These are phyloP conservation scores for Panus rudis DNA, from an alignment of 768 basidiomycete genomes.

Conservation along the genomic window DNA sequence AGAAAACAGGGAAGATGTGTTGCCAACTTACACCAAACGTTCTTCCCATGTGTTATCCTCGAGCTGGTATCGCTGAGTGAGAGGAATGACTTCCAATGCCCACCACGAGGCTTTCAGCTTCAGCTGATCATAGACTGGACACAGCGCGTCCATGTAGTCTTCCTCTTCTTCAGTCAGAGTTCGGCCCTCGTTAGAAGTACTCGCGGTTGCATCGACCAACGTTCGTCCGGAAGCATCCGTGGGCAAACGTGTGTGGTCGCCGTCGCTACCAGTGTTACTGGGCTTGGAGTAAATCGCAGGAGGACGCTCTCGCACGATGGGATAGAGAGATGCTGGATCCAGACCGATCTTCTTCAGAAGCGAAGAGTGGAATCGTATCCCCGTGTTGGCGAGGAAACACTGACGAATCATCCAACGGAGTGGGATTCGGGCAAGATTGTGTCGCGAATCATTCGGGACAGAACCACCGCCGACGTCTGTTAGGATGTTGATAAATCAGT, in stretches of 20 bases:
- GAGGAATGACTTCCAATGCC: constrained; percentile 47
- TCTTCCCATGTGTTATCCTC: constrained; percentile 11
- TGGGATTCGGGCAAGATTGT: constrained; percentile 62
- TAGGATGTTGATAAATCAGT: neutral
- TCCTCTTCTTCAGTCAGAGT: constrained; percentile 46
- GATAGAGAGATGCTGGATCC: constrained; percentile 21
- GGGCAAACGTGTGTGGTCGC: neutral
- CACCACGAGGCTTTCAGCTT: constrained; percentile 47
- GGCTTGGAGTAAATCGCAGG: constrained; percentile 10
- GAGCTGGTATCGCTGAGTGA: constrained; percentile 19
- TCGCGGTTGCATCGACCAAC: constrained; percentile 5
- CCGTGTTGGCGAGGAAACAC: constrained; percentile 39
- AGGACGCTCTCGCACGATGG: constrained; percentile 18
- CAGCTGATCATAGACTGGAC: constrained; percentile 52
- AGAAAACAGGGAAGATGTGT: neutral
- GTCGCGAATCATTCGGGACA: constrained; percentile 45
- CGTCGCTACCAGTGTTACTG: neutral
- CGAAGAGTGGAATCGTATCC: constrained; percentile 31
- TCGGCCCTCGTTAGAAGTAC: constrained; percentile 11
- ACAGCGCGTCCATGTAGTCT: constrained; percentile 52
- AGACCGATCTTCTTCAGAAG: constrained; percentile 26
- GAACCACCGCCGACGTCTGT: constrained; percentile 73
- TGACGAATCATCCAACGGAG: constrained; percentile 55
- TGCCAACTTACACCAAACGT: constrained; percentile 4
- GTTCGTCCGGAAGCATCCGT: constrained; percentile 1